These are phyloP conservation scores for Geranium brycei DNA, from an alignment of 345 rosid species.

Conservation along the genomic window DNA sequence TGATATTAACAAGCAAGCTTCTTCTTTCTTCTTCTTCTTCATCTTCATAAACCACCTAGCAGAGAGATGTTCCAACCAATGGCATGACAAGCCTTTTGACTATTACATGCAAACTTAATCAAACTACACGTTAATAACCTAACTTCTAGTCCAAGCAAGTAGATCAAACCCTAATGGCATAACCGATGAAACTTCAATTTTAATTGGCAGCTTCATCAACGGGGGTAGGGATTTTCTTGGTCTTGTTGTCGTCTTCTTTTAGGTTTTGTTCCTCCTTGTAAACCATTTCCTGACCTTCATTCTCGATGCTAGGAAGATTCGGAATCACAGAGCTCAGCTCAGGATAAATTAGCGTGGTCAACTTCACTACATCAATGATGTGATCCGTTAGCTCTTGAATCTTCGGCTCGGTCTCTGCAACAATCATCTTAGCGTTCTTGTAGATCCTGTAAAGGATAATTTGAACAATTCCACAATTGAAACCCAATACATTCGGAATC, in stretches of 20 bases:
- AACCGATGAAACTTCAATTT: background rate
- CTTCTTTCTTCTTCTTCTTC: no score
- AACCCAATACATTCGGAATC: conserved; percentile 78
- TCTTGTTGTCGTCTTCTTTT: background rate
- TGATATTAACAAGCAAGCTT: no score
- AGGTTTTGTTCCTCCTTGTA: no score
- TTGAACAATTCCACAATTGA: conserved; percentile 54
- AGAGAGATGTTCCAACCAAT: background rate
- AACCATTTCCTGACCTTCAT: no score
- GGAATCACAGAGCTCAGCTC: background rate
- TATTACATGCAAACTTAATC: background rate
- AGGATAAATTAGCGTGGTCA: background rate
- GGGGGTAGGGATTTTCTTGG: background rate
- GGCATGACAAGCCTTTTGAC: background rate
- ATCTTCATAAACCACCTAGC: no score
- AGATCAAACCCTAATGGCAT: background rate
- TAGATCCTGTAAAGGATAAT: conserved; percentile 69
- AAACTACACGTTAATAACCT: background rate
- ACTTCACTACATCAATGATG: conserved; percentile 11
- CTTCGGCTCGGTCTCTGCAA: conserved; percentile 17
- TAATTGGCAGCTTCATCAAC: no score
- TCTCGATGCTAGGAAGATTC: no score
- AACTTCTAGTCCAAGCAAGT: no score
- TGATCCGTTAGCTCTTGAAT: conserved; percentile 39
- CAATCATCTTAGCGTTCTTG: conserved; percentile 33